Evolutionary conservation across 148 eudicot species (phyloP).

Genomic region (Camellia lanceoleosa): DNA sequence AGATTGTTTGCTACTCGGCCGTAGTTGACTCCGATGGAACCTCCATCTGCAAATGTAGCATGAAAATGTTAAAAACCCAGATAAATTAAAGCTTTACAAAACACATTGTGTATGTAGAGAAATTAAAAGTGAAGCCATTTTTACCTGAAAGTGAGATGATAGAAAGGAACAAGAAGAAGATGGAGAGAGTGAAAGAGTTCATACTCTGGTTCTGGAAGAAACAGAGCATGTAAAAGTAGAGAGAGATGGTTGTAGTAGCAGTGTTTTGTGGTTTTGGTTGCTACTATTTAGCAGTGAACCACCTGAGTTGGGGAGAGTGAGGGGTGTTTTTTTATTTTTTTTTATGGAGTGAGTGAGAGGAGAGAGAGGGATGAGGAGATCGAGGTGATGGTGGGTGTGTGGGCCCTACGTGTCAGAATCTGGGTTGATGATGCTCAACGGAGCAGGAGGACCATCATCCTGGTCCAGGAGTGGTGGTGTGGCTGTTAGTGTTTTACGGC

Average conservation of each 20-base stretch:
- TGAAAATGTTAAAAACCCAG: neutral
- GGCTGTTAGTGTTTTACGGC: neutral
- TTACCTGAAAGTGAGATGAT: constrained; percentile 30
- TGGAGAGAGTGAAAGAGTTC: neutral
- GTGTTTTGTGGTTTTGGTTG: neutral
- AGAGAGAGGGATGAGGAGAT: constrained; percentile 1
- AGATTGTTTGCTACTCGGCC: constrained; percentile 84
- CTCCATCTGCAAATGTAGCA: constrained; percentile 45
- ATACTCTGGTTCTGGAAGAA: constrained; percentile 14
- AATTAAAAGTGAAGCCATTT: neutral
- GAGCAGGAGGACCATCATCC: constrained; percentile 2
- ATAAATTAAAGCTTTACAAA: neutral
- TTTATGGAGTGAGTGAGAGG: neutral
- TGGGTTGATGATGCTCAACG: neutral
- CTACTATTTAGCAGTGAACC: neutral
- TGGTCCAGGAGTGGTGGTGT: neutral
- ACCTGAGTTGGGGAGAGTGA: neutral
- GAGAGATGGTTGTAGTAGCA: neutral
- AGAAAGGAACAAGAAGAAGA: constrained; percentile 20
- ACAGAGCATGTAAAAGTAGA: neutral
- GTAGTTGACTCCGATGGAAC: constrained; percentile 79
- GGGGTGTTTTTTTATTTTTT: no score
- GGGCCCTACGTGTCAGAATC: constrained; percentile 10
- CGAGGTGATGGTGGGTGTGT: constrained; percentile 16
- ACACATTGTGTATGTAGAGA: neutral